These are phyloP conservation scores for Exophiala sp. DNA, from an alignment of 2,329 filamentous ascomycete species.

Conservation along the genomic window DNA sequence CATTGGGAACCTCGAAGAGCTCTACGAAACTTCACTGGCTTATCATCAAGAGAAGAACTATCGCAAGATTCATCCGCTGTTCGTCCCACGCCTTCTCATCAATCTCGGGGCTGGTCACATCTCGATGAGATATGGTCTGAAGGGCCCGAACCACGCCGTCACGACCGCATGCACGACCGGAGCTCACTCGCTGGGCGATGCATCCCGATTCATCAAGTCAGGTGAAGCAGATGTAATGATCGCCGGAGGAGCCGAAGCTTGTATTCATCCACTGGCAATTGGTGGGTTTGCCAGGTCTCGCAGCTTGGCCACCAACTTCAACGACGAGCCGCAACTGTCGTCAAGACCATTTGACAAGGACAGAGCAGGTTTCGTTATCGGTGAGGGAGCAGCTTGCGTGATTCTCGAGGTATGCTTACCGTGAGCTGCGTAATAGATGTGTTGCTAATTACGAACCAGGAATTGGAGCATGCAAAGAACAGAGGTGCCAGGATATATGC, in stretches of 20 bases:
- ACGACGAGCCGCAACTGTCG: slow-evolving; percentile 64
- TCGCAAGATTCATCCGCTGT: slow-evolving; percentile 86
- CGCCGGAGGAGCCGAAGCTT: slow-evolving; percentile 91
- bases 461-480: slow-evolving; percentile 78
- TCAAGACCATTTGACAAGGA: slow-evolving; percentile 83
- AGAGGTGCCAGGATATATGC: slow-evolving; percentile 82
- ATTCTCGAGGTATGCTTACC: slow-evolving; percentile 64
- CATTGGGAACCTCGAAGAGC: slow-evolving; percentile 88
- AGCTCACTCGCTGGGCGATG: slow-evolving; percentile 90
- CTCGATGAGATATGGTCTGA: slow-evolving; percentile 86
- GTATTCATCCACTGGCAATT: slow-evolving; percentile 89
- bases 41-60: slow-evolving; percentile 65
- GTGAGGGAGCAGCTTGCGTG: slow-evolving; percentile 84
- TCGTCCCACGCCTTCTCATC: slow-evolving; percentile 88
- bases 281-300: slow-evolving; percentile 86
- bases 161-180: slow-evolving; percentile 97
- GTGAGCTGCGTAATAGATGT: slow-evolving; percentile 1
- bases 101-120: slow-evolving; percentile 94
- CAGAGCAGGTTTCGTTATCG: slow-evolving; percentile 83
- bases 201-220: slow-evolving; percentile 83
- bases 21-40: slow-evolving; percentile 76
- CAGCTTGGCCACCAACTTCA: slow-evolving; percentile 78
- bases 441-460: slow-evolving; percentile 41
- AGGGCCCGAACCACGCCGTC: slow-evolving; percentile 86
- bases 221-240: slow-evolving; percentile 95